A percentile compares a stretch with the other conserved stretches of the same genome.
These are phyloP conservation scores for Solanum chiquidenum DNA, from an alignment of 257 asterid species.

Conservation along the genomic window DNA sequence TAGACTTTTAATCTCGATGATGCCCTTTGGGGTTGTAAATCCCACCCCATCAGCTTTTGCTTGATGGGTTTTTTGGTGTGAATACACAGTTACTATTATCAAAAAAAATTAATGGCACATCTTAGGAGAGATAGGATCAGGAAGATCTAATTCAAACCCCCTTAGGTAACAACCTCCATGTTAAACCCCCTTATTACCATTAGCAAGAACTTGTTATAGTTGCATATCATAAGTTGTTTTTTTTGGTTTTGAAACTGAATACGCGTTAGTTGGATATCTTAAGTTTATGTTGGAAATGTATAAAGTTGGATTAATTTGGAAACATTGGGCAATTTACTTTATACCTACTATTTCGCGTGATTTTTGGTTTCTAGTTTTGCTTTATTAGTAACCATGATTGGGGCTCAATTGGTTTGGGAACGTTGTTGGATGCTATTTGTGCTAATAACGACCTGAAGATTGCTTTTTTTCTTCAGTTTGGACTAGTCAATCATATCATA, in stretches of 20 bases:
- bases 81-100: no score
- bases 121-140: background rate
- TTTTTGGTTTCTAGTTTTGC: background rate
- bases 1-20: no score
- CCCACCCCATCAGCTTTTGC: no score
- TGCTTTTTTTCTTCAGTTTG: background rate
- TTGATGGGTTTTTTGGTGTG: no score
- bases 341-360: background rate
- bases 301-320: background rate
- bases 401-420: background rate
- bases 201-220: background rate
- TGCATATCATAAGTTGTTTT: background rate
- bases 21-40: no score
- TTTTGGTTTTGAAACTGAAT: background rate
- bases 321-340: background rate
- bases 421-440: background rate
- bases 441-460: background rate
- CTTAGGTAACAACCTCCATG: background rate
- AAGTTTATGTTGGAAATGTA: background rate
- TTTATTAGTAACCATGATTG: background rate
- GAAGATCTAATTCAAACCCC: background rate
- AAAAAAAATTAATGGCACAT: background rate
- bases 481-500: background rate
- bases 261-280: background rate
- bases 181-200: background rate